Percentiles rank a stretch among this genome's conserved stretches.
Conservation (phyloP, 306 rosid species). For the Glycine tomentella region DNA sequence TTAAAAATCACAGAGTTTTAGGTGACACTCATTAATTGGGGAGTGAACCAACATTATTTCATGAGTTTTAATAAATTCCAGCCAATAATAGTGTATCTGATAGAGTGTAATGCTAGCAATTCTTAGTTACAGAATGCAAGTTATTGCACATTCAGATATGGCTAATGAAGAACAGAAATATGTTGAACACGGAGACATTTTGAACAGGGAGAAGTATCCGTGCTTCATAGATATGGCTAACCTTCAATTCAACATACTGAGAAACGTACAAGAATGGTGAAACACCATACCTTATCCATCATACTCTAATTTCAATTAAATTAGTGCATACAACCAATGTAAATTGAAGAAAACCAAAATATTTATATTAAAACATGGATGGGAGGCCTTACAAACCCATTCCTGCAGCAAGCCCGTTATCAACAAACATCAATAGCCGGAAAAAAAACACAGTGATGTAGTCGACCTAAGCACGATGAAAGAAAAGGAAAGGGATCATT, state of each 20-base stretch:
- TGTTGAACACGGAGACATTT: conserved; percentile 46
- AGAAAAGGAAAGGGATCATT: not conserved
- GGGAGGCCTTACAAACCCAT: conserved; percentile 96
- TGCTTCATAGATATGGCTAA: not conserved
- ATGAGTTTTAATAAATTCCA: not conserved
- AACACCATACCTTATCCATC: conserved; percentile 5
- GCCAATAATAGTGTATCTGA: not conserved
- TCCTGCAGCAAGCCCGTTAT: conserved; percentile 95
- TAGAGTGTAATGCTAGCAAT: not conserved
- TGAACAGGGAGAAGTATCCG: conserved; percentile 31
- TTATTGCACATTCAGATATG: not conserved
- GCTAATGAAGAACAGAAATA: not conserved
- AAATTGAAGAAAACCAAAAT: conserved; percentile 23
- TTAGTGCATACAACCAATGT: not conserved
- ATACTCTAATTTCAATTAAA: conserved; percentile 24
- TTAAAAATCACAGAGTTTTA: not conserved
- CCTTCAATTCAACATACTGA: conserved; percentile 8
- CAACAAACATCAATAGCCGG: conserved; percentile 94
- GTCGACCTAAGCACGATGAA: conserved; percentile 72
- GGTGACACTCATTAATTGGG: not conserved
- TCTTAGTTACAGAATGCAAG: not conserved
- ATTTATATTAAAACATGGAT: conserved; percentile 8
- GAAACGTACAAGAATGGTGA: conserved; percentile 12
- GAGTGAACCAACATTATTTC: not conserved
- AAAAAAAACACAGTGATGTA: conserved; percentile 88